phyloP scores from a whole-genome alignment of 257 asterid species.

The Solanum etuberosum region DNA sequence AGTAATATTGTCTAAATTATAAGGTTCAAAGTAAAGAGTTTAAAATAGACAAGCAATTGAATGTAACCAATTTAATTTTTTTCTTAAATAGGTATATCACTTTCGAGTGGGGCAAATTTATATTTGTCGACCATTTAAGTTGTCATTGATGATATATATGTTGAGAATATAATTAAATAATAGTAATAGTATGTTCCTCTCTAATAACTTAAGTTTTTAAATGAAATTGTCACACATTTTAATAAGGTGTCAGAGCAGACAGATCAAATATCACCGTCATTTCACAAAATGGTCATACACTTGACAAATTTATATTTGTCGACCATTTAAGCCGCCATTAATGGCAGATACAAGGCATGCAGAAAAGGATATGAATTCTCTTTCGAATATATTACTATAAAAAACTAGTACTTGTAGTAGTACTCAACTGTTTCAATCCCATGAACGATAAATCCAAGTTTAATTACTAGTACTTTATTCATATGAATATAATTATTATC shows the following conservation, averaged over 20 bases:
- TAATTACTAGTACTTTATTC: background rate
- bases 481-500: background rate
- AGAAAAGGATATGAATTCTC: background rate
- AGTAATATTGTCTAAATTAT: background rate
- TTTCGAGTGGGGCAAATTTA: background rate
- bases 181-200: too few species aligned
- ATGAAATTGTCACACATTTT: background rate
- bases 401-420: background rate
- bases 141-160: background rate
- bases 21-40: background rate
- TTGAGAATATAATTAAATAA: too few species aligned
- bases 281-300: background rate
- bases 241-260: fast-evolving
- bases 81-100: background rate
- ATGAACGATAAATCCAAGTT: background rate
- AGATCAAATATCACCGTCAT: background rate
- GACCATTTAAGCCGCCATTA: background rate
- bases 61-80: background rate
- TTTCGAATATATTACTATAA: background rate
- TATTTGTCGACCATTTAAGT: background rate
- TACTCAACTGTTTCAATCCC: background rate
- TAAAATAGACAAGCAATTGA: background rate
- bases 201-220: too few species aligned
- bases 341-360: background rate
- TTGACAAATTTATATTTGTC: background rate